Evolutionary conservation across 257 asterid genomes (phyloP), one percentile per base, ranked within the genome.

Genomic region (Solanum corneliomulleri): DNA sequence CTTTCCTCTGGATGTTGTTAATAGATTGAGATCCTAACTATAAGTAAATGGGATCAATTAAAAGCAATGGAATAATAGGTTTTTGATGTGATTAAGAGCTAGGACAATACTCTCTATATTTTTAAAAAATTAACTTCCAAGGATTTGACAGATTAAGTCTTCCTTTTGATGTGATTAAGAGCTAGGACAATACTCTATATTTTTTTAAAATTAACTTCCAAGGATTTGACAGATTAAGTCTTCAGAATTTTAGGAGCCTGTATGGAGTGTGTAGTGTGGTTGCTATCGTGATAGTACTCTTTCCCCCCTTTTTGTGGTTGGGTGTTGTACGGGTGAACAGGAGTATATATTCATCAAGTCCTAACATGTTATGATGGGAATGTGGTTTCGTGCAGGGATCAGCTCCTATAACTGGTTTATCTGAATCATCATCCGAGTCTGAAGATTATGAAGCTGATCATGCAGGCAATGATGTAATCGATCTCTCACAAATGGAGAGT

Each of bases 351-450:
- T 76, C 49, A 39, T 77, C 45, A 35, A 29, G 58, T 83, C 42
- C 85, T 41, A 18, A 37, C 21, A 31, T 56, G 21, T 49, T 80
- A 18, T 80, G 12, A 49, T 31, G 69, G 10, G 29, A 5, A 49
- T 23, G 18, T 33, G 37, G 89, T 88, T 68, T 66, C 33, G 13
- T 91, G 90, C 92, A 97, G 99, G 96, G 89, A 86, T 90, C 96
- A 88, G 90, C 99, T 90, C 92, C 97, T 68, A 78, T 97, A 52
- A 72, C 93, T 88, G 97, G 96, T 87, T 92, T 95, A 85, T 85
- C 90, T 77, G 99, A 94, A 89, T 87, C 93, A 86, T 91, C 93
- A 42, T 97, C 98, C 27, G 98, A 97, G 87, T 92, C 98, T 60
- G 98, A 94, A 87, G 95, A 93, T 87, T 90, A 95, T 87, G 98